Base-by-base conservation (phyloP, 1,284 basidiomycete species). In the Golubevia sp. region DNA sequence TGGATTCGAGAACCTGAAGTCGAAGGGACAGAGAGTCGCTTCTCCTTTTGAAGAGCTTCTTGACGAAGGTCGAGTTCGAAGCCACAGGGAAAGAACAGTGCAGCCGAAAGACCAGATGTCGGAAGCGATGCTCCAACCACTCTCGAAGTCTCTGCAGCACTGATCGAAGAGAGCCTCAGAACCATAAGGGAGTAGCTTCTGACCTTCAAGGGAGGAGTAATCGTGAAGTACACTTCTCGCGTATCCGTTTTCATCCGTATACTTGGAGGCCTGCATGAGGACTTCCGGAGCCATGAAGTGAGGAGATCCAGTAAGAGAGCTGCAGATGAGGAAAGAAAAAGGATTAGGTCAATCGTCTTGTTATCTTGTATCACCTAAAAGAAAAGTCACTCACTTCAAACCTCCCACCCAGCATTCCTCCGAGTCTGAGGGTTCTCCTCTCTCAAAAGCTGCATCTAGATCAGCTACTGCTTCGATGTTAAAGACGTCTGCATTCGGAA, bases 181-280 rank as follows among this genome's bases (percentile, higher is more conserved):
- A 13, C 38, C 38, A 6, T 2, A 18, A 13, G 38, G 38, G 11
- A 44, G 18, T 18, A 44, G 18, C 38, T 18, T 44, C 38, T 44
- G 38, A 44, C 18, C 18, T 44, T 44, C 38, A 44, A 18, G 38
- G 18, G 38, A 44, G 18, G 11, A 13, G 18, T 44, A 44, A 44
- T 44, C 38, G 38, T 44, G 38, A 44, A 44, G 38, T 13, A 44
- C 38, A 8, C 13, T 13, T 44, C 38, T 44, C 18, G 38, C 38
- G 18, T 44, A 18, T 2, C 38, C 38, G 11, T 18, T 44, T 13
- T 44, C 38, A 18, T 44, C 38, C 38, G 38, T 44, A 6, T 44
- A 44, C 38, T 44, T 44, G 11, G 38, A 44, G 18, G 38, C 38
- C 18, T 44, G 38, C 38, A 44, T 44, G 38, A 63, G 56, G 54